These are phyloP conservation scores for Avena atlantica DNA, from an alignment of 176 grass and related monocot genomes.

Conservation along the genomic window DNA sequence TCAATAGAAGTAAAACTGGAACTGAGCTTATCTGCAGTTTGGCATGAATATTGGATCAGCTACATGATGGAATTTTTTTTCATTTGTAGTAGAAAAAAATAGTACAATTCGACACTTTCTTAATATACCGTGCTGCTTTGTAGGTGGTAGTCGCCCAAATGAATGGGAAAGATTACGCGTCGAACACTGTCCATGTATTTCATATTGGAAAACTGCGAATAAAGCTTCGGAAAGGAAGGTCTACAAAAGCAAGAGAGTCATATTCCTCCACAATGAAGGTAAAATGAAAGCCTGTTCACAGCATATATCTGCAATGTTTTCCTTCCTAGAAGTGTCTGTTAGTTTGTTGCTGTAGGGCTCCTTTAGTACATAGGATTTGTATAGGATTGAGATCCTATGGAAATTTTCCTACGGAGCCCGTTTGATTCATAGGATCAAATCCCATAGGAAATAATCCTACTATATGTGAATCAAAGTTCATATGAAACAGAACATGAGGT, in stretches of 20 bases:
- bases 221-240: conserved; percentile 87
- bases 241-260: conserved; percentile 89
- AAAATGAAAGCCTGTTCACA: conserved; percentile 35
- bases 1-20: neutral
- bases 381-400: no score
- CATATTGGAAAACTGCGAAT: conserved; percentile 84
- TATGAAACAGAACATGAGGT: no score
- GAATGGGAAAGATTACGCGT: conserved; percentile 78
- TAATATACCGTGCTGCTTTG: conserved; percentile 20
- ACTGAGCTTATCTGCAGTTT: conserved; percentile 21
- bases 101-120: neutral
- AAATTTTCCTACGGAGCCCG: no score
- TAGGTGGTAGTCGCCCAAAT: conserved; percentile 87
- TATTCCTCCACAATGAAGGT: conserved; percentile 93
- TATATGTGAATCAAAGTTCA: no score
- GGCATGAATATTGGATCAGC: conserved; percentile 25
- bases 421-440: no score
- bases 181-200: conserved; percentile 79
- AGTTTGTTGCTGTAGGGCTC: conserved; percentile 7
- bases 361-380: no score
- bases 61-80: neutral
- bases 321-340: neutral
- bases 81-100: conserved; percentile 1
- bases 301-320: neutral
- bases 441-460: no score